These are phyloP conservation scores for Vanrija pseudolonga DNA, from an alignment of 1,284 basidiomycete species.

Conservation along the genomic window DNA sequence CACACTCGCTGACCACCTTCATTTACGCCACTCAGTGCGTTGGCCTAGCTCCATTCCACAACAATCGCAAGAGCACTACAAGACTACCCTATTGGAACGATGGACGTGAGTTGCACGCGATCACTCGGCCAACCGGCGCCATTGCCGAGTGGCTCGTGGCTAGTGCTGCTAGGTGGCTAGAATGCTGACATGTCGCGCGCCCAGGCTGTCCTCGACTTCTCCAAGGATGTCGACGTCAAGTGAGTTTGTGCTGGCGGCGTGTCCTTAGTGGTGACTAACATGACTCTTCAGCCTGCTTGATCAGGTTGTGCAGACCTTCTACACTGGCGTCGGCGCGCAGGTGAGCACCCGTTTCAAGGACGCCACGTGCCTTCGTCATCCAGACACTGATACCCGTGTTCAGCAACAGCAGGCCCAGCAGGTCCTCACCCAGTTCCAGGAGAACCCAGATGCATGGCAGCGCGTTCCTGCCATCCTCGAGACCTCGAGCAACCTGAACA, in stretches of 20 bases:
- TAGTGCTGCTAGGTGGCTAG: not conserved
- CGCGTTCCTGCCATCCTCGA: conserved; percentile 93
- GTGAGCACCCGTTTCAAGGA: conserved; percentile 50
- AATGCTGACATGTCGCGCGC: conserved; percentile 14
- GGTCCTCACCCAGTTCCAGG: conserved; percentile 91
- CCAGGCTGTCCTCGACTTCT: conserved; percentile 81
- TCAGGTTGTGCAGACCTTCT: conserved; percentile 78
- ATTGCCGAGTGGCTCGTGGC: not conserved
- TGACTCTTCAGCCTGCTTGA: conserved; percentile 60
- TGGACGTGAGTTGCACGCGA: conserved; percentile 33
- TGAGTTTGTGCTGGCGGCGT: conserved; percentile 14
- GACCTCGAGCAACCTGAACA: conserved; percentile 75
- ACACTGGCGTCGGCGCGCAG: conserved; percentile 70
- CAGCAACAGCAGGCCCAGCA: conserved; percentile 90
- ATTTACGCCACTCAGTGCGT: not conserved
- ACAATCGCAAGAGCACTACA: no score
- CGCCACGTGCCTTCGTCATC: not conserved
- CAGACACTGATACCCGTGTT: conserved; percentile 3
- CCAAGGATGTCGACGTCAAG: conserved; percentile 74
- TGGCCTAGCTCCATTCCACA: no score
- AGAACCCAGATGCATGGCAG: conserved; percentile 97
- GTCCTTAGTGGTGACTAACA: not conserved
- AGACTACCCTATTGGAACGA: conserved; percentile 16
- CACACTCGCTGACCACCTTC: not conserved
- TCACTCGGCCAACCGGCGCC: not conserved